Evolutionary conservation across 2,329 filamentous ascomycete species (phyloP).

Genomic region (Neobulgaria alba): DNA sequence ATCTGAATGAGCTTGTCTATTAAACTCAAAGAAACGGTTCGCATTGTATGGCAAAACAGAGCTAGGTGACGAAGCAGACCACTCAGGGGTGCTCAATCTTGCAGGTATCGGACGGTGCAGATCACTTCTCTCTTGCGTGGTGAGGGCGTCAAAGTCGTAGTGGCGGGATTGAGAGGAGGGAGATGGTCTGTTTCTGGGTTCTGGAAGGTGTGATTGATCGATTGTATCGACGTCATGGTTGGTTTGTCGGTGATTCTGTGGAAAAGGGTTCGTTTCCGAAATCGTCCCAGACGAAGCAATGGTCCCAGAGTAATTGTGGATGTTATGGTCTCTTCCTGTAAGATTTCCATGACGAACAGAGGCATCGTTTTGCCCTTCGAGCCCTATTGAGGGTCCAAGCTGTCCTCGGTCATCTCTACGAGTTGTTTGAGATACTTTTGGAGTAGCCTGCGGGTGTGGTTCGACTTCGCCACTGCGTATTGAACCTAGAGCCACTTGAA

Average conservation of each 20-base stretch:
- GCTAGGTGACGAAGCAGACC: conserved; percentile 8
- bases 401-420: too few relatives aligned
- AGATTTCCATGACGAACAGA: too few relatives aligned
- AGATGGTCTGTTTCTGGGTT: conserved; percentile 1
- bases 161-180: conserved; percentile 6
- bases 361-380: too few relatives aligned
- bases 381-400: too few relatives aligned
- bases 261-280: too few relatives aligned
- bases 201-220: neutral
- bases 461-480: too few relatives aligned
- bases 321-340: too few relatives aligned
- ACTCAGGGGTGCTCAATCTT: conserved; percentile 7
- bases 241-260: neutral
- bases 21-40: neutral
- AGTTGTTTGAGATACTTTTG: too few relatives aligned
- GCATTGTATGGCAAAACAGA: neutral
- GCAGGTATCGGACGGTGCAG: conserved; percentile 1
- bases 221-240: neutral
- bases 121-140: conserved; percentile 10
- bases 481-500: too few relatives aligned
- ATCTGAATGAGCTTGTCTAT: neutral
- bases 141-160: conserved; percentile 21
- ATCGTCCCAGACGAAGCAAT: too few relatives aligned
- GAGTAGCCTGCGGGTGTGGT: too few relatives aligned
- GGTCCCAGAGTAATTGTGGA: too few relatives aligned